These are phyloP conservation scores for Cercospora janseana DNA, from an alignment of 2,329 filamentous ascomycete genomes.

Conservation along the genomic window DNA sequence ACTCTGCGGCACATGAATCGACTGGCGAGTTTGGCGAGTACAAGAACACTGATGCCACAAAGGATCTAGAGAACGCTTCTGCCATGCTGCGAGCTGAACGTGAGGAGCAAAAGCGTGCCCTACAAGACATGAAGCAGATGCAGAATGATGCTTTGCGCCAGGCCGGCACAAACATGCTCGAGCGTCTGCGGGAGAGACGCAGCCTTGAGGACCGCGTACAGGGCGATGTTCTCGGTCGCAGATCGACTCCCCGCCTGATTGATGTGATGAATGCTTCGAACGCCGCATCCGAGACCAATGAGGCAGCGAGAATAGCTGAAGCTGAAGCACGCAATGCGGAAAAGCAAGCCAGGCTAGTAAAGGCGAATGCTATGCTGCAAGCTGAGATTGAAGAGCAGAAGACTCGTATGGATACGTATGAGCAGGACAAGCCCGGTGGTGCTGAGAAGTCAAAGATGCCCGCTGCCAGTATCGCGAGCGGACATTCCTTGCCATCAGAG, in stretches of 20 bases:
- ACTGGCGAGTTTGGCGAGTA: conserved; percentile 29
- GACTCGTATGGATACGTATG: conserved; percentile 27
- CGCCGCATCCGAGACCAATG: conserved; percentile 21
- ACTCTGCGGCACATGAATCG: conserved; percentile 36
- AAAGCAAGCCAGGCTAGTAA: conserved; percentile 25
- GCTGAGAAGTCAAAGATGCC: conserved; percentile 20
- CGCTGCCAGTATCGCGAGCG: conserved; percentile 14
- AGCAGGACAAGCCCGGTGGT: conserved; percentile 21
- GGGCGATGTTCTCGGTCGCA: conserved; percentile 13
- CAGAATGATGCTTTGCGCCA: conserved; percentile 11
- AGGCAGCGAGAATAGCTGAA: conserved; percentile 19
- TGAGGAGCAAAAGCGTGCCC: conserved; percentile 26
- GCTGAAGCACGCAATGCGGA: conserved; percentile 21
- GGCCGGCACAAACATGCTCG: conserved; percentile 8
- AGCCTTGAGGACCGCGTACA: conserved; percentile 12
- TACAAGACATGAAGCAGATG: conserved; percentile 3
- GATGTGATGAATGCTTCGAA: conserved; percentile 31
- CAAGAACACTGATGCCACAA: conserved; percentile 25
- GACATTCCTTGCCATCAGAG: conserved; percentile 20
- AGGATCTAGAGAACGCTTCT: conserved; percentile 25
- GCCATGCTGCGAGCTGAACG: conserved; percentile 32
- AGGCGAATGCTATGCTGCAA: conserved; percentile 29
- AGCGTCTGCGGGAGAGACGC: conserved; percentile 5
- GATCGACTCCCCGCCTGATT: conserved; percentile 26
- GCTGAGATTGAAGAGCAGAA: conserved; percentile 34